Evolutionary conservation across 2,329 filamentous ascomycete species (phyloP), one percentile per base, ranked within the genome.

Genomic region (Hypoxylon sp.): DNA sequence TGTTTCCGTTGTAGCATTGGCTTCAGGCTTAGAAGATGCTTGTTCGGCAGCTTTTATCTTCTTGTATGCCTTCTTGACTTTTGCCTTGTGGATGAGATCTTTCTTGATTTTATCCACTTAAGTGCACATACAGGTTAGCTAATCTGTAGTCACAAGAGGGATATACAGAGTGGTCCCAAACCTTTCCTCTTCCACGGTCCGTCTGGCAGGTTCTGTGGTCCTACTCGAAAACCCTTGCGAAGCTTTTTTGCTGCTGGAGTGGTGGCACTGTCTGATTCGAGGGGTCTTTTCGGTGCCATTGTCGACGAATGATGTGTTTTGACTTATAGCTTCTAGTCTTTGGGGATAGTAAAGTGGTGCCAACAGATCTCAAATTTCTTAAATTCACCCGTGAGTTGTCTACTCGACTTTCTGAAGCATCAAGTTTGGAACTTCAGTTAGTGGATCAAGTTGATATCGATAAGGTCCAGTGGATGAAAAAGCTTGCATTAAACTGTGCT

Each of bases 41-140:
- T 77, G 69, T 63, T 80, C 77, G 54, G 83, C 78, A 27, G 88
- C 89, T 79, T 94, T 95, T 69, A 97, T 83, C 79, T 97, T 97
- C 68, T 91, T 91, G 77, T 97, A 97, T 43, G 91, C 88, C 79
- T 97, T 97, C 81, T 95, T 96, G 68, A 97, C 85, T 80, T 97
- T 97, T 65, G 94, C 94, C 78, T 96, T 96, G 78, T 94, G 88
- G 74, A 98, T 97, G 60, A 97, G 83, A 70, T 92, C 88, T 70
- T 91, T 87, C 80, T 98, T 98, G 75, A 97, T 96, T 79, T 95
- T 95, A 78, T 92, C 89, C 62, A 92, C 92, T 95, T 74, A 41
- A 11, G 25, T n/a, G 12, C 3, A 61, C 54, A 46, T 43, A 37
- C 11, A 1, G 34, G 56, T 70, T 60, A 71, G 57, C 60, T 16